phyloP scores from a whole-genome alignment of 352 stramenopile genomes.

The Phytopythium mirpurense region DNA sequence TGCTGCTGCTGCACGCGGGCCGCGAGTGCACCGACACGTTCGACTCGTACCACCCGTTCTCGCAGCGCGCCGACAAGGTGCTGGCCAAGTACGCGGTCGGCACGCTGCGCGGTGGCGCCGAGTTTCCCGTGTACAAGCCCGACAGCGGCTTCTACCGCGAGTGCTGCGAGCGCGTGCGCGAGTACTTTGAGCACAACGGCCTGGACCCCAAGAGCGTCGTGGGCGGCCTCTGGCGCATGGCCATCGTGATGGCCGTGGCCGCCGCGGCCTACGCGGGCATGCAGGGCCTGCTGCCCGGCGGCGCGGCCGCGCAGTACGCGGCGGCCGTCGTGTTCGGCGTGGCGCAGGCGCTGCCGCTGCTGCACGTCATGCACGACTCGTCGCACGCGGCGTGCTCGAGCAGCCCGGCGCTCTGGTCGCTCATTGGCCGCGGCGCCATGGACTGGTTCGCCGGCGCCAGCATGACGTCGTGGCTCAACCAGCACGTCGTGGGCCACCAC shows the following conservation, averaged over 20 bases:
- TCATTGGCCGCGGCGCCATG: constrained; percentile 80
- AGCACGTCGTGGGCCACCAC: constrained; percentile 95
- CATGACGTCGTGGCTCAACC: constrained; percentile 93
- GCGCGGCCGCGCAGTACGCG: constrained; percentile 54
- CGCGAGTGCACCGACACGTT: constrained; percentile 88
- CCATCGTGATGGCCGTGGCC: constrained; percentile 64
- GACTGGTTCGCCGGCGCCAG: constrained; percentile 90
- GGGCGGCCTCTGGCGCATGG: constrained; percentile 85
- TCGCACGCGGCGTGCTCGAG: constrained; percentile 88
- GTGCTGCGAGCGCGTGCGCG: constrained; percentile 68
- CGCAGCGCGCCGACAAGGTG: constrained; percentile 73
- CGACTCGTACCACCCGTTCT: constrained; percentile 90
- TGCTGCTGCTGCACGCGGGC: constrained; percentile 74
- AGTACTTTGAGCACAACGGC: constrained; percentile 91
- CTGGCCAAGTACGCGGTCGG: constrained; percentile 85
- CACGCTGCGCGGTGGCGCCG: constrained; percentile 60
- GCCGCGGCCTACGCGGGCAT: constrained; percentile 71
- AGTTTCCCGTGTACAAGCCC: constrained; percentile 89
- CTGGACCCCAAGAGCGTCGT: constrained; percentile 81
- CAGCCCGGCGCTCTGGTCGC: constrained; percentile 60
- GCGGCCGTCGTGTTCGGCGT: constrained; percentile 84
- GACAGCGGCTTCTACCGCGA: constrained; percentile 91
- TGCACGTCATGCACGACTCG: constrained; percentile 93
- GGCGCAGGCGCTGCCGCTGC: constrained; percentile 84
- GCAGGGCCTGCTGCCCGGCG: constrained; percentile 55